Conservation (phyloP, 2,329 filamentous ascomycete genomes). For the Parasarocladium wereldwijsianum region DNA sequence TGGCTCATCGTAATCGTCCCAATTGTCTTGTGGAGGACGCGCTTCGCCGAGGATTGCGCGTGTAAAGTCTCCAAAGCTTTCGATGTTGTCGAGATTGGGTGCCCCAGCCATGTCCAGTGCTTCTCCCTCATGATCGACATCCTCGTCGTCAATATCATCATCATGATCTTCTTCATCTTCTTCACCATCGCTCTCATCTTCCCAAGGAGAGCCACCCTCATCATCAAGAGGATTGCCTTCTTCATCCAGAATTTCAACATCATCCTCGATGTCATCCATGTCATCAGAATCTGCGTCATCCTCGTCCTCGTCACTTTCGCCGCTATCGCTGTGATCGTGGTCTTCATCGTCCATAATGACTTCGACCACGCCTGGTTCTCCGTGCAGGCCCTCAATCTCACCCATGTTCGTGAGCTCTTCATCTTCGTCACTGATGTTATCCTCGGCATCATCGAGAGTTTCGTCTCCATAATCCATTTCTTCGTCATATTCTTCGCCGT, state of each 20-base stretch:
- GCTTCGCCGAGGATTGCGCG: too few species aligned
- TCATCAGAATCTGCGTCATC: conserved; percentile 30
- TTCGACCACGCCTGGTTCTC: conserved; percentile 48
- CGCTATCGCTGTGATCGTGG: conserved; percentile 50
- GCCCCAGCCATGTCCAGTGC: conserved; percentile 40
- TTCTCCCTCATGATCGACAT: conserved; percentile 39
- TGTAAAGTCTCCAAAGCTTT: too few species aligned
- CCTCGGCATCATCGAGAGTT: conserved; percentile 68
- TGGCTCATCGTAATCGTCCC: conserved; percentile 34
- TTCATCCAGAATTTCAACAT: conserved; percentile 47
- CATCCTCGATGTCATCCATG: conserved; percentile 37
- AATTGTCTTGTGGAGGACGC: too few species aligned
- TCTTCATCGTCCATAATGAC: conserved; percentile 66
- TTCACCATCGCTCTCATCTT: conserved; percentile 43
- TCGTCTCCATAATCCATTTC: conserved; percentile 86
- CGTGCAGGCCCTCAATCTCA: conserved; percentile 61
- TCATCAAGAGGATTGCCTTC: conserved; percentile 44
- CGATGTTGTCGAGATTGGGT: conserved; percentile 26
- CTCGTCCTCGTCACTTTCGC: conserved; percentile 41
- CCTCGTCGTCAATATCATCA: conserved; percentile 37
- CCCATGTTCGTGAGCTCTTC: conserved; percentile 73
- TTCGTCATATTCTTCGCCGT: conserved; percentile 79
- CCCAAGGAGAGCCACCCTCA: conserved; percentile 46
- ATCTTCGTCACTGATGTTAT: conserved; percentile 82
- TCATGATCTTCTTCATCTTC: conserved; percentile 38